Base-by-base conservation (phyloP, 768 basidiomycete genomes). In the Hortiboletus campestris region DNA sequence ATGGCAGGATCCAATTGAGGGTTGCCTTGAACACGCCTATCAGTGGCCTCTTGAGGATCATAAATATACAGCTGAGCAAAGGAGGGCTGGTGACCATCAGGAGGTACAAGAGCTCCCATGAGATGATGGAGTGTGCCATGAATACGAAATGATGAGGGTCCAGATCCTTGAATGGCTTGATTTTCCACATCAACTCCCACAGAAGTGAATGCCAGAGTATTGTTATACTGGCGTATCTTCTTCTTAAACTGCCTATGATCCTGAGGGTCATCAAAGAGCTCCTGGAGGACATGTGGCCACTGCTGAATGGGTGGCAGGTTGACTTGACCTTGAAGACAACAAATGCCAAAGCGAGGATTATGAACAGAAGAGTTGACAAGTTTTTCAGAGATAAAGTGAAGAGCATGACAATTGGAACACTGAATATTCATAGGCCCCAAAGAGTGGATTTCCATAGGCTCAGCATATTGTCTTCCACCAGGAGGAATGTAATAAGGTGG, bases 61-160 rank as follows among this genome's bases (percentile, higher is more conserved):
- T 75, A 69, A 2, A 79, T 65, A 44, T 77, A 78, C 0, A 80
- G 67, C 49, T 81, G 77, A 1, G 75, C 70, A 67, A 74, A 79
- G 0, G 49, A 32, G 0, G 77, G 72, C 0, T 35, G 36, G 2
- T 39, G 16, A 2, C 57, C 66, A 14, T 46, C 41, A 0, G 49
- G 10, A 22, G 76, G 70, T 0, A 3, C 54, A 0, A 81, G 62
- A 7, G 70, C 49, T 0, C 76, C 77, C 13, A 71, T 64, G 0
- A 49, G 45, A 59, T 81, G 77, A 45, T 62, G 63, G 0, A 80
- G 73, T 39, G 72, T 61, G 0, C 74, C 75, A 60, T 62, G 67
- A 7, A 80, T 70, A 0, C 58, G 52, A 50, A 60, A 60, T 4
- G 49, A 36, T 9, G 8, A 3, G 3, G 51, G 48, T 1, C 55